These are phyloP conservation scores for Excoecaria cochinchinensis DNA, from an alignment of 345 rosid species.

Conservation along the genomic window DNA sequence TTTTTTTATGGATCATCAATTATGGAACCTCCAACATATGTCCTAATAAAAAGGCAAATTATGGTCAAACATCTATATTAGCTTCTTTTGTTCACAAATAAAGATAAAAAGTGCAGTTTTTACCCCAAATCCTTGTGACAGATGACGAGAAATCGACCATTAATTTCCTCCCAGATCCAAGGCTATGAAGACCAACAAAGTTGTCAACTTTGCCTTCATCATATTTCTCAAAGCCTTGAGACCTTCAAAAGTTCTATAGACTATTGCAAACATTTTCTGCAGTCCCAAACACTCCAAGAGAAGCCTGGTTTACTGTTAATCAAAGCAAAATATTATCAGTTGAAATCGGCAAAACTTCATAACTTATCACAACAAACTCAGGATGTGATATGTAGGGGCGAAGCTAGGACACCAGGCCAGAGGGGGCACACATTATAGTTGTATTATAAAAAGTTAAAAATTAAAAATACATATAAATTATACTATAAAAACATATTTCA, in stretches of 20 bases:
- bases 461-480: no score
- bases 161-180: constrained; percentile 18
- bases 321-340: no score
- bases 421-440: no score
- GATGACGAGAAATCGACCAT: constrained; percentile 23
- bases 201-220: constrained; percentile 6
- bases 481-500: no score
- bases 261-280: constrained; percentile 26
- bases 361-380: no score
- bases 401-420: no score
- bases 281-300: constrained; percentile 20
- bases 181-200: constrained; percentile 17
- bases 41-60: constrained; percentile 3
- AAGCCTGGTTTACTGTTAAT: constrained; percentile 6
- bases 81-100: not conserved
- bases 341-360: no score
- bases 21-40: constrained; percentile 12
- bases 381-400: no score
- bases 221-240: constrained; percentile 19
- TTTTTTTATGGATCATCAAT: constrained; percentile 15
- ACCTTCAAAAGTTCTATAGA: constrained; percentile 15
- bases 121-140: constrained; percentile 23
- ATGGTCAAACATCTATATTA: not conserved
- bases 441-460: no score
- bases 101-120: not conserved